A percentile compares a stretch with the other conserved stretches of the same genome.
Evolutionary conservation across 805 yeast species (phyloP).

Genomic region (Phaffomyces antillensis): DNA sequence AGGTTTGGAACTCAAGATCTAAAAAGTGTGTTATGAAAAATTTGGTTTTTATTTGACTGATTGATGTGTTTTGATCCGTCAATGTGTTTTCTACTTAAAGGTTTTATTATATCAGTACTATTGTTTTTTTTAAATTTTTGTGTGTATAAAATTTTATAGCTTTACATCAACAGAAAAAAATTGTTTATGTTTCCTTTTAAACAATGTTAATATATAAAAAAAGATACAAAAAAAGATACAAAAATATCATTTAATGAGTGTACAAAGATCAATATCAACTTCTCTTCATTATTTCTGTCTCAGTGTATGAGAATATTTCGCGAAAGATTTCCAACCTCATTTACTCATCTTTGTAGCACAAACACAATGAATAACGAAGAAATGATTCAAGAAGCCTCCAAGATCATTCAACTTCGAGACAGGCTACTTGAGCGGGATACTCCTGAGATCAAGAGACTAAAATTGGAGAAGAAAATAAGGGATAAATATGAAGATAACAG

Average conservation of each 20-base stretch:
- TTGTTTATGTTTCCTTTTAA: background rate
- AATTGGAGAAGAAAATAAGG: constrained; percentile 17
- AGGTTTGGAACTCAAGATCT: too few relatives aligned
- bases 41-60: constrained; percentile 2
- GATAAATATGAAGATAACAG: constrained; percentile 12
- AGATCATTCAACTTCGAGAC: constrained; percentile 15
- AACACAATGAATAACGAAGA: constrained; percentile 1
- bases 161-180: background rate
- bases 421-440: constrained; percentile 4
- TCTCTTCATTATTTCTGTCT: too few relatives aligned
- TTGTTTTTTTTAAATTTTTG: background rate
- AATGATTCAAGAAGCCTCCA: constrained; percentile 10
- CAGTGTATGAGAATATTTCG: background rate
- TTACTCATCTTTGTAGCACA: background rate
- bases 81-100: background rate
- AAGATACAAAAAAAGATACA: background rate
- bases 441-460: constrained; percentile 7
- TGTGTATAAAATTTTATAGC: background rate
- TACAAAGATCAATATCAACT: too few relatives aligned
- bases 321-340: background rate
- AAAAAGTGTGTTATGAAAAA: background rate
- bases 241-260: background rate
- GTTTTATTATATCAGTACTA: background rate
- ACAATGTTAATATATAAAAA: constrained; percentile 1
- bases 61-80: background rate